A percentile compares a stretch with the other conserved stretches of the same genome.
Conservation (phyloP, 2,329 filamentous ascomycete species). For the Fusarium clavum region DNA sequence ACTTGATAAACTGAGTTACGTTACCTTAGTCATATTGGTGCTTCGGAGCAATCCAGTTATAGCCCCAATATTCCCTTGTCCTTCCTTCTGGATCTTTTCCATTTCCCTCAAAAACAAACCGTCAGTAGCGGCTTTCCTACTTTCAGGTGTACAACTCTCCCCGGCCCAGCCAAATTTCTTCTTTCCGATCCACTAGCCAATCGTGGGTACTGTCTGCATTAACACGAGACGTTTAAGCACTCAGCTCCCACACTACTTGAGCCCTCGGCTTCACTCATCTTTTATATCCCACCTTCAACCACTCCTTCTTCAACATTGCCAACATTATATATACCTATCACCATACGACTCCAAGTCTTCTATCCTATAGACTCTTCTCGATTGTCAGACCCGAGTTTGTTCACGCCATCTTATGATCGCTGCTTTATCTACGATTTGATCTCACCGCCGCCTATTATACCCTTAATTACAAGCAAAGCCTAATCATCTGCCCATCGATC, state of each 20-base stretch:
- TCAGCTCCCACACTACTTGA: constrained; percentile 25
- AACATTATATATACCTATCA: constrained; percentile 15
- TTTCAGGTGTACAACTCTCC: constrained; percentile 12
- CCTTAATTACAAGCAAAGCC: constrained; percentile 24
- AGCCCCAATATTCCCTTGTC: constrained; percentile 14
- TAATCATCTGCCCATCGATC: not conserved
- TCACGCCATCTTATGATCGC: constrained; percentile 7
- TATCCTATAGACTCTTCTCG: constrained; percentile 4
- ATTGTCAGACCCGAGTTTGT: constrained; percentile 3
- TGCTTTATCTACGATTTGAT: constrained; percentile 5
- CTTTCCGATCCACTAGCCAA: constrained; percentile 37
- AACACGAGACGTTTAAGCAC: constrained; percentile 37
- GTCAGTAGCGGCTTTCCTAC: constrained; percentile 3
- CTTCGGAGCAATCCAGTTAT: constrained; percentile 10
- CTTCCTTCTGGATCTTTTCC: constrained; percentile 13
- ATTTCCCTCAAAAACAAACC: constrained; percentile 13
- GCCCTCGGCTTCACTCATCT: constrained; percentile 17
- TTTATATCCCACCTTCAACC: constrained; percentile 15
- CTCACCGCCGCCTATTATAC: constrained; percentile 16
- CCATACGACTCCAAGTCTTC: not conserved
- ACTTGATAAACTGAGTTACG: constrained; percentile 1
- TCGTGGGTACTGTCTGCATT: constrained; percentile 32
- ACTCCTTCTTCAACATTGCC: constrained; percentile 1
- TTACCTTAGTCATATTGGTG: constrained; percentile 11
- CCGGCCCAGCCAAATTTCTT: constrained; percentile 33